Conservation (phyloP, 2,329 filamentous ascomycete genomes). For the Penicillium sp. region DNA sequence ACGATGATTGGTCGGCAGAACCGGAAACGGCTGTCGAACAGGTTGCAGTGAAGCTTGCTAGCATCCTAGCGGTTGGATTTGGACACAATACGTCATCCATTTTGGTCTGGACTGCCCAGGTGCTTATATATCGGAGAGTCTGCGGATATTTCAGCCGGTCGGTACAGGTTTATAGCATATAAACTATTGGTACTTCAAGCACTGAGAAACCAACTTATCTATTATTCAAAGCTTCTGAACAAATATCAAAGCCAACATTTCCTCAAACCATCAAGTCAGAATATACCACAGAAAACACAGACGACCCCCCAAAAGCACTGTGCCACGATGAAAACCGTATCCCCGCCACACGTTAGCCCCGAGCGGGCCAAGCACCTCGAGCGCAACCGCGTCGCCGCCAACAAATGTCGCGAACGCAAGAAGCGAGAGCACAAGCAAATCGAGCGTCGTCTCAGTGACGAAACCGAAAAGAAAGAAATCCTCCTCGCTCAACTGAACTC, state of each 20-base stretch:
- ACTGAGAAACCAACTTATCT: too few species aligned
- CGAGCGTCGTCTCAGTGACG: constrained; percentile 12
- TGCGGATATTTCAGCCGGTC: neutral
- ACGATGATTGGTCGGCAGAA: neutral
- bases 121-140: neutral
- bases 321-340: constrained; percentile 1
- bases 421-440: constrained; percentile 23
- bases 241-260: too few species aligned
- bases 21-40: constrained; percentile 8
- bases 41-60: constrained; percentile 6
- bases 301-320: too few species aligned
- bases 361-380: constrained; percentile 21
- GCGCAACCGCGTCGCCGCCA: constrained; percentile 26
- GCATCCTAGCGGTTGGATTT: neutral
- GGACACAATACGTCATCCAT: constrained; percentile 4
- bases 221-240: too few species aligned
- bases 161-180: neutral
- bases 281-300: too few species aligned
- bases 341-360: neutral
- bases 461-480: constrained; percentile 20
- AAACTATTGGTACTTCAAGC: too few species aligned
- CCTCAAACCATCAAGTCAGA: too few species aligned
- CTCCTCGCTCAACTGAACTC: constrained; percentile 16
- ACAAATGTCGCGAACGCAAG: constrained; percentile 24
- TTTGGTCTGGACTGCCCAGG: constrained; percentile 1